phyloP scores from a whole-genome alignment of 257 asterid genomes.

The Paraleonurus japonicus region DNA sequence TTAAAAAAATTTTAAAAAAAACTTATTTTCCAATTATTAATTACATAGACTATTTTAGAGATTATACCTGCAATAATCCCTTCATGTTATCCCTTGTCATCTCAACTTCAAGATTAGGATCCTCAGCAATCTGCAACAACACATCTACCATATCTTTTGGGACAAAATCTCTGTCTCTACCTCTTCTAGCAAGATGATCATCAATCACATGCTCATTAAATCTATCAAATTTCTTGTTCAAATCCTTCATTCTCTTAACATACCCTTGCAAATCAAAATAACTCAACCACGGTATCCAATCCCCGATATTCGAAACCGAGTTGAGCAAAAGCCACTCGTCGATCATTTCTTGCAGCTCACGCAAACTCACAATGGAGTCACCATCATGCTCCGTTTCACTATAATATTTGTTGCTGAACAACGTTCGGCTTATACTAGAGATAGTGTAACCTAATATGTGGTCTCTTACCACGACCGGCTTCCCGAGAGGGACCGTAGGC shows the following conservation, averaged over 20 bases:
- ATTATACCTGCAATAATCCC: conserved; percentile 29
- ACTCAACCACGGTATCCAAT: conserved; percentile 51
- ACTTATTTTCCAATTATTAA: no score
- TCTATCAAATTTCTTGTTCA: conserved; percentile 31
- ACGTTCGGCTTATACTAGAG: conserved; percentile 2
- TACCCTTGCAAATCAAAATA: conserved; percentile 44
- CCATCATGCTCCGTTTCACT: no score
- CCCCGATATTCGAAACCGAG: conserved; percentile 42
- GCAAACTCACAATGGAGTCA: not conserved
- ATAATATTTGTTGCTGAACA: no score
- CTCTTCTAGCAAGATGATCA: conserved; percentile 24
- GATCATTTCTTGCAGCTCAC: conserved; percentile 20
- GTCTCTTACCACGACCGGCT: conserved; percentile 26
- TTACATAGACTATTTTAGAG: no score
- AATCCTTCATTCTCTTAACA: conserved; percentile 41
- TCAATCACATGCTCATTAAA: conserved; percentile 31
- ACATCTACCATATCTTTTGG: conserved; percentile 26
- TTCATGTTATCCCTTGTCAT: conserved; percentile 35
- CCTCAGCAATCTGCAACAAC: conserved; percentile 28
- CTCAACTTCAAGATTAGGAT: conserved; percentile 32
- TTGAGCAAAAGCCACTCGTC: conserved; percentile 40
- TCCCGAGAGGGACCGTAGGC: conserved; percentile 22
- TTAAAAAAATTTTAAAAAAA: no score
- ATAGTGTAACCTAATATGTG: conserved; percentile 21
- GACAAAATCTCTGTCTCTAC: not conserved